These are phyloP conservation scores for Pichia exigua DNA, from an alignment of 805 yeast species.

Conservation along the genomic window DNA sequence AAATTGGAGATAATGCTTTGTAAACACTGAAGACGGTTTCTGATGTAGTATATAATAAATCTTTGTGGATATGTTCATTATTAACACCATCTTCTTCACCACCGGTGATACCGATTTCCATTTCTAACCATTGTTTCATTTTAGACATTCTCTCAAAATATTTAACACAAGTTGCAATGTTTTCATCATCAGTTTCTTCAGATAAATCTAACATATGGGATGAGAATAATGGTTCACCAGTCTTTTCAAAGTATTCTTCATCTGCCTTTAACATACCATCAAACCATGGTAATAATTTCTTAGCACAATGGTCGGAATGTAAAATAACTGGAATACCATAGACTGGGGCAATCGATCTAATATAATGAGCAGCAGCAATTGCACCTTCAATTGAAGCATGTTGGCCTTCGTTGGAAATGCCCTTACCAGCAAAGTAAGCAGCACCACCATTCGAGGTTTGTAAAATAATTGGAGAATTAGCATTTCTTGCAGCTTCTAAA, in stretches of 20 bases:
- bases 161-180: conserved; percentile 88
- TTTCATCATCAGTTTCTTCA: conserved; percentile 93
- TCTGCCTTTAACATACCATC: conserved; percentile 98
- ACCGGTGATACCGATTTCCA: conserved; percentile 99
- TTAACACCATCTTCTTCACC: conserved; percentile 99
- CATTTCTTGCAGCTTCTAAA: conserved; percentile 94
- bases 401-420: conserved; percentile 90
- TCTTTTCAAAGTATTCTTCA: conserved; percentile 77
- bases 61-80: conserved; percentile 88
- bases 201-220: conserved; percentile 98
- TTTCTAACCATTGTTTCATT: conserved; percentile 96
- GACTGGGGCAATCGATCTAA: conserved; percentile 91
- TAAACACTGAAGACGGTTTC: conserved; percentile 90
- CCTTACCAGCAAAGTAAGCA: conserved; percentile 99
- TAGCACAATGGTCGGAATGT: conserved; percentile 99
- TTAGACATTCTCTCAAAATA: conserved; percentile 92
- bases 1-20: conserved; percentile 82
- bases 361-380: conserved; percentile 95
- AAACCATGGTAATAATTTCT: conserved; percentile 95
- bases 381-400: conserved; percentile 91
- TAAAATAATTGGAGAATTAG: conserved; percentile 87
- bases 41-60: conserved; percentile 85
- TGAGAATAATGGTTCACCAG: conserved; percentile 95
- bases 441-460: conserved; percentile 99
- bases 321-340: conserved; percentile 95